A percentile compares a stretch with the other conserved stretches of the same genome.
Conservation (phyloP, 2,329 filamentous ascomycete genomes). For the Colletotrichum cordylinicola region DNA sequence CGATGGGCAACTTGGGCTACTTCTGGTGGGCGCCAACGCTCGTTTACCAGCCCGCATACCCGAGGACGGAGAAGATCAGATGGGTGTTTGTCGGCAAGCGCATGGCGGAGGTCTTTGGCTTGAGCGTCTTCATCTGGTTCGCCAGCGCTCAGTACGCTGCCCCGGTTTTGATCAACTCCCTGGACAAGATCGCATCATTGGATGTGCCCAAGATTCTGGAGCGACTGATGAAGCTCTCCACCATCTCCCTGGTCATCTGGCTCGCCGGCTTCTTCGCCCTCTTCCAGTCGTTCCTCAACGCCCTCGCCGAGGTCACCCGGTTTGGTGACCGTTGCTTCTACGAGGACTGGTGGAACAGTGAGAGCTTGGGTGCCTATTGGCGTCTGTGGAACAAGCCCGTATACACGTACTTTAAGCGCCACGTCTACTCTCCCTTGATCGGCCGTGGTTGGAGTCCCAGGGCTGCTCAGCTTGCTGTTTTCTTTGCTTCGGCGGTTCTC, state of each 20-base stretch:
- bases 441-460: slow-evolving; percentile 79
- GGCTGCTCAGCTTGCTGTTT: slow-evolving; percentile 80
- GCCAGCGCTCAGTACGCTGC: slow-evolving; percentile 93
- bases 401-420: slow-evolving; percentile 93
- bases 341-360: slow-evolving; percentile 97
- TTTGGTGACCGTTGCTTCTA: slow-evolving; percentile 97
- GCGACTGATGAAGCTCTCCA: slow-evolving; percentile 91
- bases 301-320: slow-evolving; percentile 84
- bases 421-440: slow-evolving; percentile 88
- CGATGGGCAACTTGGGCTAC: slow-evolving; percentile 84
- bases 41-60: slow-evolving; percentile 96
- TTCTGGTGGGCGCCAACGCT: slow-evolving; percentile 99
- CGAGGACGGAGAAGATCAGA: slow-evolving; percentile 79
- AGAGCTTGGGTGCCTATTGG: slow-evolving; percentile 88
- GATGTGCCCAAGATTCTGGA: slow-evolving; percentile 85
- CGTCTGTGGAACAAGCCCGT: slow-evolving; percentile 98
- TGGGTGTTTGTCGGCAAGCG: slow-evolving; percentile 91
- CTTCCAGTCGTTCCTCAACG: slow-evolving; percentile 93
- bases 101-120: slow-evolving; percentile 74
- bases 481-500: slow-evolving; percentile 84
- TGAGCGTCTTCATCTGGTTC: slow-evolving; percentile 94
- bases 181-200: slow-evolving; percentile 83
- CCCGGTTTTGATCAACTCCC: slow-evolving; percentile 86
- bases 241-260: slow-evolving; percentile 96
- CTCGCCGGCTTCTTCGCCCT: slow-evolving; percentile 96